A percentile compares a stretch with the other conserved stretches of the same genome.
Evolutionary conservation across 2,329 filamentous ascomycete species (phyloP).

Genomic region (Scedosporium dehoogii): DNA sequence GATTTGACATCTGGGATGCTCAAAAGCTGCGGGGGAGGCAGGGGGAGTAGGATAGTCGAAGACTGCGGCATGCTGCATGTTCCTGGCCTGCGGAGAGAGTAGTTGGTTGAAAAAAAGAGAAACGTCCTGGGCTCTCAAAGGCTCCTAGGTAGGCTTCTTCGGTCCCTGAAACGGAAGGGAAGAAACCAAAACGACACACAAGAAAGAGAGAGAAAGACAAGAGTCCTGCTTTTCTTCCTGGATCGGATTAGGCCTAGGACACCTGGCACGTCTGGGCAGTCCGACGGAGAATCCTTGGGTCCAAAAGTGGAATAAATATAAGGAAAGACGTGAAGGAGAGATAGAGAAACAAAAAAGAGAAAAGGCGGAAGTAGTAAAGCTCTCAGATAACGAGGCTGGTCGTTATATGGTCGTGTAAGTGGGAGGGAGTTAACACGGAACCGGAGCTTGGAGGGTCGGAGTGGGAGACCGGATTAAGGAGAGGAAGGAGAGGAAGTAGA

Average conservation of each 20-base stretch:
- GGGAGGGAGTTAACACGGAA: not conserved
- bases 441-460: not conserved
- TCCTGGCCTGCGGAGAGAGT: slow-evolving; percentile 19
- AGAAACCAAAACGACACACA: slow-evolving; percentile 7
- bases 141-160: slow-evolving; percentile 12
- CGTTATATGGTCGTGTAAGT: slow-evolving; percentile 3
- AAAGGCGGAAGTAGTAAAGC: not conserved
- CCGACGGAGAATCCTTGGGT: not conserved
- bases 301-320: not conserved
- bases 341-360: not conserved
- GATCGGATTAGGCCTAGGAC: not conserved
- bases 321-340: not conserved
- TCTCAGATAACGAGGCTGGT: not conserved
- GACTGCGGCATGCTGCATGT: slow-evolving; percentile 49
- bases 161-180: not conserved
- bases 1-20: slow-evolving; percentile 30
- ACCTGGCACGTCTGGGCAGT: not conserved
- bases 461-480: not conserved
- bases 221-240: slow-evolving; percentile 5
- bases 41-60: slow-evolving; percentile 50
- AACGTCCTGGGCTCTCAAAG: slow-evolving; percentile 10
- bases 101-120: not conserved
- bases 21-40: slow-evolving; percentile 44
- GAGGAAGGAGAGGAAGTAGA: not conserved
- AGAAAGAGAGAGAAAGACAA: slow-evolving; percentile 10